phyloP scores from a whole-genome alignment of 495 filamentous ascomycete species.

The Hypoxylon subgilvum region DNA sequence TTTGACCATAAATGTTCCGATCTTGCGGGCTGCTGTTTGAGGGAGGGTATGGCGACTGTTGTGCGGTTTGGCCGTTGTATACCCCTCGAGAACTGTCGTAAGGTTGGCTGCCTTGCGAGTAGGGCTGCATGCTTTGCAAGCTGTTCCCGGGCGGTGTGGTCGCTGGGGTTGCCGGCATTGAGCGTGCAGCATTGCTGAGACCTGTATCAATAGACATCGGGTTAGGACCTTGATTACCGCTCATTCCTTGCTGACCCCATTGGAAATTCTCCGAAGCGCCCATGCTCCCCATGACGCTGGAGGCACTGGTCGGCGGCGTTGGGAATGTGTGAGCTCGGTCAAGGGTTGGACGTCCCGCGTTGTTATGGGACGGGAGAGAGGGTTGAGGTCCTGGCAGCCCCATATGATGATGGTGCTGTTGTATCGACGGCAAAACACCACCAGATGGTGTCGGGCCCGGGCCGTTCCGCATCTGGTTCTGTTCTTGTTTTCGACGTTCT shows the following conservation, averaged over 20 bases:
- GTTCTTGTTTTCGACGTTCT: conserved; percentile 72
- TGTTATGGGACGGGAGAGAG: conserved; percentile 77
- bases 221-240: conserved; percentile 67
- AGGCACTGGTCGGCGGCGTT: conserved; percentile 90
- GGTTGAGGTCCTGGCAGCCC: conserved; percentile 71
- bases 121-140: conserved; percentile 76
- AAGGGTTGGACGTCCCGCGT: conserved; percentile 69
- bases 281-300: conserved; percentile 81
- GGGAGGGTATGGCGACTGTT: conserved; percentile 73
- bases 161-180: conserved; percentile 91
- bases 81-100: conserved; percentile 82
- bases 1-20: conserved; percentile 72
- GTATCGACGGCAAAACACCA: conserved; percentile 68
- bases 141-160: conserved; percentile 86
- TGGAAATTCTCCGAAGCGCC: conserved; percentile 75
- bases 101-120: conserved; percentile 71
- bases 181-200: conserved; percentile 75
- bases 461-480: conserved; percentile 56
- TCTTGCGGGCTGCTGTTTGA: conserved; percentile 66
- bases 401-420: conserved; percentile 76
- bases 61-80: conserved; percentile 75
- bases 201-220: conserved; percentile 85
- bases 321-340: conserved; percentile 90
- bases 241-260: conserved; percentile 73
- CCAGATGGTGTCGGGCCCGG: conserved; percentile 47